Evolutionary conservation across 164 flowering plant genomes (phyloP).

Genomic region (Annona squamosa): DNA sequence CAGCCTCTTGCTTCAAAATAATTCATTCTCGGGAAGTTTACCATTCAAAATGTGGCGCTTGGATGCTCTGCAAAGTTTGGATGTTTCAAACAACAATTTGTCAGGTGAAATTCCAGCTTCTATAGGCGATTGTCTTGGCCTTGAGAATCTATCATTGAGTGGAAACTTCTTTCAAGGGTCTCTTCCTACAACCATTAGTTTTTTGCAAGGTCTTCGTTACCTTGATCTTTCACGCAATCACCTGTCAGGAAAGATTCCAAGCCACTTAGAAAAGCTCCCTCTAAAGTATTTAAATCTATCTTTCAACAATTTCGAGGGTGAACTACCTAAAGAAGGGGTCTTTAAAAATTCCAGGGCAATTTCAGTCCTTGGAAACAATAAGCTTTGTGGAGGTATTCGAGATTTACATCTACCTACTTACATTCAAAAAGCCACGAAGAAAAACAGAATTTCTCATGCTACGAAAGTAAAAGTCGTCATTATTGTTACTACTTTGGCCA

Average conservation of each 20-base stretch:
- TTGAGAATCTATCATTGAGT: constrained; percentile 12
- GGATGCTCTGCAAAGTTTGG: constrained; percentile 16
- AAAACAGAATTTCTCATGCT: background rate
- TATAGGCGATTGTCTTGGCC: constrained; percentile 18
- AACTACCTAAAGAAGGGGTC: constrained; percentile 33
- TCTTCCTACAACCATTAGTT: constrained; percentile 26
- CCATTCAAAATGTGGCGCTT: constrained; percentile 27
- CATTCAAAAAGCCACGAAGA: background rate
- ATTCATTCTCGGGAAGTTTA: constrained; percentile 25
- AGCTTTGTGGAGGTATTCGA: constrained; percentile 35
- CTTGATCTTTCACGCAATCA: constrained; percentile 29
- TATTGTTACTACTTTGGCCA: background rate
- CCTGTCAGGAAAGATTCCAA: constrained; percentile 25
- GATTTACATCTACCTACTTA: constrained; percentile 24
- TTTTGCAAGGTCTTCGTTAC: constrained; percentile 6
- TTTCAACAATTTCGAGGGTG: constrained; percentile 10
- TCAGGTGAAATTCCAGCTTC: constrained; percentile 32
- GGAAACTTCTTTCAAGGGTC: constrained; percentile 25
- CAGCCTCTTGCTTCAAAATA: constrained; percentile 16
- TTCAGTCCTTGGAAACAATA: constrained; percentile 22
- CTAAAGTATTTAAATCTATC: constrained; percentile 22
- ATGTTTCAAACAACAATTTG: constrained; percentile 23
- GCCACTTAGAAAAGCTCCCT: constrained; percentile 7
- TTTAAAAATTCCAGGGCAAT: constrained; percentile 27
- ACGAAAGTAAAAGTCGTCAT: background rate